Evolutionary conservation across 768 basidiomycete genomes (phyloP), one percentile per base, ranked within the genome.

Genomic region (Tulasnella sp.): DNA sequence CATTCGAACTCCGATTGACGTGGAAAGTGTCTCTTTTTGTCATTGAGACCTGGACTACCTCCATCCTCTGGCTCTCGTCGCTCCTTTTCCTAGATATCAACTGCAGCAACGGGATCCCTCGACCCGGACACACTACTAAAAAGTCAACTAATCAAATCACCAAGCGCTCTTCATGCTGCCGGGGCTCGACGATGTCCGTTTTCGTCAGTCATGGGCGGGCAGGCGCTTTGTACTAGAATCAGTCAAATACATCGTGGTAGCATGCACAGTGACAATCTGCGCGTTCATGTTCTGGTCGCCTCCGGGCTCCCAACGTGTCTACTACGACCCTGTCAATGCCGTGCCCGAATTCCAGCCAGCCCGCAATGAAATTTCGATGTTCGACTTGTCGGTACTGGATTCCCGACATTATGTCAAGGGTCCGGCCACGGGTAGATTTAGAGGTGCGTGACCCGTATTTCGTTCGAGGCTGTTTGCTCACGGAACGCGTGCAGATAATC

Each of bases 401-500:
- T 46, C 76, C 14, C 46, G 24, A 1, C 37, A 5, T 2, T 77
- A 77, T 54, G 76, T 77, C 22, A 42, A 77, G n/a, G 76, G 76
- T 1, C 48, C 76, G 18, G 28, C 76, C 28, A 37, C 76, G 9
- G 76, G 48, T 16, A 11, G 48, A 50, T 77, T 77, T 42, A 42
- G 76, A 77, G 76, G 76, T 77, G 22, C 11, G 34, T 9, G 31
- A 16, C 11, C 6, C 37, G 6, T 37, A 37, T 42, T 16, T 5
- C 28, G 5, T n/a, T 22, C 40, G 44, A 18, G 14, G 2, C 18
- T 37, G 16, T 42, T 42, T 20, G 28, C 44, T 77, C 22, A 77
- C 50, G 50, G 16, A 77, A 48, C 50, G 37, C 48, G 40, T n/a
- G n/a, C 72, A 79, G 78, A 79, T 14, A 79, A 79, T 40, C 50